Base-by-base conservation (phyloP, 108 stramenopile species). In the Nitzschia palea region DNA sequence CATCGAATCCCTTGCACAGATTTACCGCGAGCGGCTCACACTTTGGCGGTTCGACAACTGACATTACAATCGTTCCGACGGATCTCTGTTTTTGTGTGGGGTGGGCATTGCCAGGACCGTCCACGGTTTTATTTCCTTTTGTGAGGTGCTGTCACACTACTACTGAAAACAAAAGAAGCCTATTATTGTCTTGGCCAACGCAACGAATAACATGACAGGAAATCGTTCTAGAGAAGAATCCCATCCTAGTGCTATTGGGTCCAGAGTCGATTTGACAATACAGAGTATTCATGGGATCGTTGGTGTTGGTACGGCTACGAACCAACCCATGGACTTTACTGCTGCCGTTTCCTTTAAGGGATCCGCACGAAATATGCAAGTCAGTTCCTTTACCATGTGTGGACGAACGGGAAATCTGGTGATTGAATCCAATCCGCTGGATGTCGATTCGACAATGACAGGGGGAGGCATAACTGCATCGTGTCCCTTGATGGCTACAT, bases 311-410 rank as follows among this genome's bases (percentile, higher is more conserved):
- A 25, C 14, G 6, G 61, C 14, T 12, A 23, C 20, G 0, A 18
- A 53, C 28, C 29, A 67, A 23, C 58, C 68, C 22, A 8, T 18
- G 18, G 42, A 44, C 5, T 18, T 78, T 52, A 67, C 48, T 34
- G 77, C 77, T 4, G 55, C 53, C 43, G 77, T 78, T 18, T 62
- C 77, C 10, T 78, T 78, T 55, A 55, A 66, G 30, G 77, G 77
- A 40, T 78, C 77, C 3, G 48, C 65, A 18, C 27, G 57, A 3
- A 71, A 63, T 32, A 78, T 78, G 77, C 70, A 72, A 62, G 77
- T 78, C 3, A 65, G 64, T 10, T 78, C 77, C n/a, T 68, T 55
- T 35, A 65, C 64, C 43, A 71, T 78, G 61, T 78, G 77, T 35
- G 36, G 55, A 9, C 47, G 54, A 0, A 67, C 58, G 33, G 77